Evolutionary conservation across 1,284 basidiomycete species (phyloP).

Genomic region (Neotropicomus parvogracilis): DNA sequence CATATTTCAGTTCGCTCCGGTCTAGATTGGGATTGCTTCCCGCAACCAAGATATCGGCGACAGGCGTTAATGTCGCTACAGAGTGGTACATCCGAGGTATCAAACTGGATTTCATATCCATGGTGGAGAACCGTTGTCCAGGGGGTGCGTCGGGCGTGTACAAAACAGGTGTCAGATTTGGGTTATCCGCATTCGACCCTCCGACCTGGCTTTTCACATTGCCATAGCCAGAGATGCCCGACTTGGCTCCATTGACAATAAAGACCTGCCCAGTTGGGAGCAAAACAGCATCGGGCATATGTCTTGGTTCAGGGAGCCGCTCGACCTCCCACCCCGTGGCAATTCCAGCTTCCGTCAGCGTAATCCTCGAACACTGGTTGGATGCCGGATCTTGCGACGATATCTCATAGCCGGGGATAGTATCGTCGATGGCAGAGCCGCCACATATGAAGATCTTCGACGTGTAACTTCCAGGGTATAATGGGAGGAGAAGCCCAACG

Average conservation of each 20-base stretch:
- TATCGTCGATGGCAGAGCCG: constrained; percentile 68
- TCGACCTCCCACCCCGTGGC: constrained; percentile 70
- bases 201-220: constrained; percentile 73
- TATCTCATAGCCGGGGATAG: constrained; percentile 53
- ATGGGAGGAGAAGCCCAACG: constrained; percentile 66
- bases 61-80: constrained; percentile 67
- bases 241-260: constrained; percentile 72
- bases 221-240: constrained; percentile 81
- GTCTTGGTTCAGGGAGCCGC: constrained; percentile 66
- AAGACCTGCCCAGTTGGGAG: constrained; percentile 76
- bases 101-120: constrained; percentile 60
- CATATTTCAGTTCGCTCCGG: constrained; percentile 62
- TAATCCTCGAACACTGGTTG: constrained; percentile 68
- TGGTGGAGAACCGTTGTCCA: constrained; percentile 61
- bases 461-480: constrained; percentile 61
- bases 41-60: constrained; percentile 70
- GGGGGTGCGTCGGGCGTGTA: constrained; percentile 64
- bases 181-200: constrained; percentile 75
- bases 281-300: constrained; percentile 80
- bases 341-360: constrained; percentile 64
- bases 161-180: constrained; percentile 68
- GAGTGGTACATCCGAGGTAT: constrained; percentile 86
- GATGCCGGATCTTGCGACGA: constrained; percentile 71
- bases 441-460: constrained; percentile 78
- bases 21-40: constrained; percentile 84